Evolutionary conservation across 2,329 filamentous ascomycete genomes (phyloP), one percentile per base, ranked within the genome.

Genomic region (Arthrocladium fulminans): DNA sequence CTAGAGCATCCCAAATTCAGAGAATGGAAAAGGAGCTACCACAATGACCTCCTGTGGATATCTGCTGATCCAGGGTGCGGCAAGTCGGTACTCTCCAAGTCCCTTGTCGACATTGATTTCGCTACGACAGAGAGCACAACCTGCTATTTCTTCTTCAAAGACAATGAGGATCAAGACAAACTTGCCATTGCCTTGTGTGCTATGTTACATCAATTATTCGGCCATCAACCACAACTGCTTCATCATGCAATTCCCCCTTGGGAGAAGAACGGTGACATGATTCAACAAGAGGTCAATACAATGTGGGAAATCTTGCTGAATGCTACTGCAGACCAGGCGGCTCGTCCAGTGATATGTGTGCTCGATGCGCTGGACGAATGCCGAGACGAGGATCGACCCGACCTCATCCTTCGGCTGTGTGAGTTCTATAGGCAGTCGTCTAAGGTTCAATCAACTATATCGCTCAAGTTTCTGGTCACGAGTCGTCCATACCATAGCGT

Each of bases 21-120:
- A 29, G 48, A 23, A 10, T 67, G 62, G 65, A 48, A 12, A 27
- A 20, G 57, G 4, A 61, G 45, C 24, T 2, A 8, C 1, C 10
- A 24, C 3, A 51, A 59, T 35, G 55, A 59, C 48, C 54, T 68
- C 20, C 61, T 70, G 22, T 68, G 61, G 66, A 56, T 68, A 6
- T 67, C 65, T 7, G 67, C 67, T 1, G 64, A 67, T 44, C 66
- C 65, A 13, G 67, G 67, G 23, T 68, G 64, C 48, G 66, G 67
- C 3, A 70, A 69, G 51, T 69, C 66, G 23, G 66, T 69, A 0
- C 57, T 70, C 0, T 52, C 65, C 0, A 60, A 56, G 54, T 62
- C 59, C 2, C 54, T 70, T 0, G 55, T 69, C 7, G 61, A 68
- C 42, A n/a, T n/a, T n/a, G n/a, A 24, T 59, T 1, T 54, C 59